A percentile compares a stretch with the other conserved stretches of the same genome.
Conservation (phyloP, 2,329 filamentous ascomycete species). For the Corynespora cassiicola region DNA sequence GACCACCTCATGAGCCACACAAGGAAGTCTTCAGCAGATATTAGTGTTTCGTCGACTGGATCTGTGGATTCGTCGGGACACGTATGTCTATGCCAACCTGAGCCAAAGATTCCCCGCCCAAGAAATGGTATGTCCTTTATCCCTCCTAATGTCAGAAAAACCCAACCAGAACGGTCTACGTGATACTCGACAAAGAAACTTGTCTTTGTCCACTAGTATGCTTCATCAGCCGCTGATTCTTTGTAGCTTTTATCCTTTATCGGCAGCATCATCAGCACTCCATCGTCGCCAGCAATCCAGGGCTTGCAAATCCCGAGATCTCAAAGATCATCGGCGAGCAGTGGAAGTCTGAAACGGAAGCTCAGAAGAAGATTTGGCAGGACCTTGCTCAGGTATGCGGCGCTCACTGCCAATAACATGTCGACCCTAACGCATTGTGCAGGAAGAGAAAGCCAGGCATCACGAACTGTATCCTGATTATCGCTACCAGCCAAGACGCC, state of each 20-base stretch:
- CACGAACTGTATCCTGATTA: slow-evolving; percentile 91
- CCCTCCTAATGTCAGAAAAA: slow-evolving; percentile 23
- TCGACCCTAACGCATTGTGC: slow-evolving; percentile 20
- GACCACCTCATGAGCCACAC: too few relatives aligned
- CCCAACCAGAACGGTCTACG: slow-evolving; percentile 2
- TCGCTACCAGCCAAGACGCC: slow-evolving; percentile 82
- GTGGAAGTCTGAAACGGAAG: slow-evolving; percentile 80
- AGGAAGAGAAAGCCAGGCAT: slow-evolving; percentile 90
- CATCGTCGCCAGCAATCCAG: slow-evolving; percentile 83
- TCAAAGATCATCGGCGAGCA: slow-evolving; percentile 95
- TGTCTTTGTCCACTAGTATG: slow-evolving; percentile 34
- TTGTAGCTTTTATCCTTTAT: slow-evolving; percentile 93
- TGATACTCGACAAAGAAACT: slow-evolving; percentile 32
- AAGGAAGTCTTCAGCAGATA: slow-evolving; percentile 23
- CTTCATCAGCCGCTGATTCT: slow-evolving; percentile 34
- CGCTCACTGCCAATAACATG: slow-evolving; percentile 1
- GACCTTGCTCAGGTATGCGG: slow-evolving; percentile 75
- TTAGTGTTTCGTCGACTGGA: slow-evolving; percentile 35
- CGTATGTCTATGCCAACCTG: slow-evolving; percentile 73
- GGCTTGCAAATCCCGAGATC: slow-evolving; percentile 91
- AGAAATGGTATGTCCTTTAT: slow-evolving; percentile 67
- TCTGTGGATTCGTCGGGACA: slow-evolving; percentile 49
- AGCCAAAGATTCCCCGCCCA: slow-evolving; percentile 74
- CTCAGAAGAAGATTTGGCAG: slow-evolving; percentile 86
- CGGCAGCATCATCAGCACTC: slow-evolving; percentile 88